These are phyloP conservation scores for Calycina herbarum DNA, from an alignment of 2,329 filamentous ascomycete genomes.

Conservation along the genomic window DNA sequence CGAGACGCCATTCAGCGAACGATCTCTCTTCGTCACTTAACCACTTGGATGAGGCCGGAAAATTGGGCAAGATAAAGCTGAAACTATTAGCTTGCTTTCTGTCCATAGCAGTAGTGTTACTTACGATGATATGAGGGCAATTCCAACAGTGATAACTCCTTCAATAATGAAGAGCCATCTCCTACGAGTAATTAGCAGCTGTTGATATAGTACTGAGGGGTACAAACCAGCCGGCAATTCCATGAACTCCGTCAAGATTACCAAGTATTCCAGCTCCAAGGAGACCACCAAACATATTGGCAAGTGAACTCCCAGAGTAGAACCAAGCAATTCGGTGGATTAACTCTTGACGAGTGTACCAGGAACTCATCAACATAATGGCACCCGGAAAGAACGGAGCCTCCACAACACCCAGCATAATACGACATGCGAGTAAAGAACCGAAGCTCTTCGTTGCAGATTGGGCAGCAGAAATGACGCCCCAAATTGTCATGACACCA, in stretches of 20 bases:
- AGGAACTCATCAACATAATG: slow-evolving; percentile 48
- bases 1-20: slow-evolving; percentile 53
- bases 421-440: slow-evolving; percentile 47
- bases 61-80: slow-evolving; percentile 50
- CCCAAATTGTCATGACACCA: slow-evolving; percentile 39
- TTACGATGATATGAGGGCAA: slow-evolving; percentile 30
- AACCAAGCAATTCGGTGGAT: slow-evolving; percentile 47
- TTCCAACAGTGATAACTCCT: slow-evolving; percentile 45
- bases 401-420: slow-evolving; percentile 50
- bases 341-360: slow-evolving; percentile 47
- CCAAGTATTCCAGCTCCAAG: slow-evolving; percentile 50
- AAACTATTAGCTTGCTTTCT: neutral
- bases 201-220: neutral
- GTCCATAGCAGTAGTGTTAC: neutral
- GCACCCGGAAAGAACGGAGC: slow-evolving; percentile 52
- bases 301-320: slow-evolving; percentile 46
- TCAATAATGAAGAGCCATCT: slow-evolving; percentile 53
- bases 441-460: slow-evolving; percentile 46
- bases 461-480: slow-evolving; percentile 45
- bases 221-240: slow-evolving; percentile 48
- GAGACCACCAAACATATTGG: slow-evolving; percentile 51
- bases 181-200: neutral
- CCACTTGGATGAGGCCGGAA: slow-evolving; percentile 54
- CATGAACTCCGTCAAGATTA: slow-evolving; percentile 47
- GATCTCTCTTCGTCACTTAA: slow-evolving; percentile 51